Base-by-base conservation (phyloP, 305 asterid genomes). In the Plantago coronopus region DNA sequence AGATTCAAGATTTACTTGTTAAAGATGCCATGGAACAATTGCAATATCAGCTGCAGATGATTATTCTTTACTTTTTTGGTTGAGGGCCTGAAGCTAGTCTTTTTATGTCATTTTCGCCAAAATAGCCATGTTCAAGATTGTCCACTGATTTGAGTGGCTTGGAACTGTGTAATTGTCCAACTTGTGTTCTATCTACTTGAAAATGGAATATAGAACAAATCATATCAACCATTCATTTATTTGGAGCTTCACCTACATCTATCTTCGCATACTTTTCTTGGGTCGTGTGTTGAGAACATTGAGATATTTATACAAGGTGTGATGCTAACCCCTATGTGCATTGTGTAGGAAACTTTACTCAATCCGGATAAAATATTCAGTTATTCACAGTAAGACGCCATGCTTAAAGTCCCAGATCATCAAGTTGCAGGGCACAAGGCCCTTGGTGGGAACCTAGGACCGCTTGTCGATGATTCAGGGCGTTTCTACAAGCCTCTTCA, bases 361-460 rank as follows among this genome's bases (percentile, higher is more conserved):
- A 34, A 34, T 34, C 42, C 0, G 42, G 42, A 38, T 38, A 38
- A 38, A 38, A 38, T 38, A 14, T 38, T 38, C 43, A 38, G 12
- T 10, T 38, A 14, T 38, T 38, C 43, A 38, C 43, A 38, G 43
- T 38, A 10, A 38, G 43, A 11, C 43, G 64, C 31, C 76, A 91
- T 86, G 96, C 79, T 91, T 56, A 88, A 82, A 82, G 69, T 79
- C 59, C 98, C 98, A 10, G 76, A 76, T 20, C 77, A 91, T 73
- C 98, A 91, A 66, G 98, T 91, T 60, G 96, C 98, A 34, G 98
- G 98, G 0, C 98, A 91, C 74, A 62, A 65, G 76, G 95, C 91
- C 38, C 71, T n/a, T 19, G 62, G 21, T 1, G 96, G 96, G 48
- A 76, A 61, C 46, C 91, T 85, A 10, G 98, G 98, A 12, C 98